Conservation (phyloP, 805 yeast genomes). For the Barnettozyma vustinii region DNA sequence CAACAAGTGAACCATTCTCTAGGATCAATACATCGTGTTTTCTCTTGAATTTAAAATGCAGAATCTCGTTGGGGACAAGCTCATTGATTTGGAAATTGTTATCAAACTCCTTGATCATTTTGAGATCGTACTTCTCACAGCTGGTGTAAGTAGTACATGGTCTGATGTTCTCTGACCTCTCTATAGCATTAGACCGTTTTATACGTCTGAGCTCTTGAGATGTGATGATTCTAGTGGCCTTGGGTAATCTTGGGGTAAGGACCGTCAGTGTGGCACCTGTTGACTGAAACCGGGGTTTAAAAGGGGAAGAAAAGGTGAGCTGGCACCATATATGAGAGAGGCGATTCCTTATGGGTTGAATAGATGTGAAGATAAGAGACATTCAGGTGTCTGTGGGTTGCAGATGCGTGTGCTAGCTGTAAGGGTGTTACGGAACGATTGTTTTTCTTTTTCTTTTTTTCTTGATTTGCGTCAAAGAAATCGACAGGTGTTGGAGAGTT, state of each 20-base stretch:
- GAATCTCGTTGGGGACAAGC: slow-evolving; percentile 65
- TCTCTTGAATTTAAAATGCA: slow-evolving; percentile 42
- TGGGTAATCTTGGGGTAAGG: slow-evolving; percentile 7
- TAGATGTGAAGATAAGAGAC: neutral
- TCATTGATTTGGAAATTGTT: slow-evolving; percentile 28
- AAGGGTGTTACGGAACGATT: neutral
- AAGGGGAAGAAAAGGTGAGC: neutral
- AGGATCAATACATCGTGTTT: slow-evolving; percentile 59
- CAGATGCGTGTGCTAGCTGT: neutral
- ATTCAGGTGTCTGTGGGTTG: neutral
- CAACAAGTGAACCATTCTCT: slow-evolving; percentile 73
- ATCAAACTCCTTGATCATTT: slow-evolving; percentile 29
- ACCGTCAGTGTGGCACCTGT: neutral
- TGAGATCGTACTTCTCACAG: slow-evolving; percentile 66
- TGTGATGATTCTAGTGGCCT: slow-evolving; percentile 10
- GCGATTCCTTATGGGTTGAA: neutral
- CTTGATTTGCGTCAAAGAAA: too few species aligned
- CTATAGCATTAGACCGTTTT: slow-evolving; percentile 1
- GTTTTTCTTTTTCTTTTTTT: too few species aligned
- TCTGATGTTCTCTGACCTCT: slow-evolving; percentile 7
- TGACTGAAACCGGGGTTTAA: neutral
- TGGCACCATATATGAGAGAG: neutral
- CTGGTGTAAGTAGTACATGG: slow-evolving; percentile 69
- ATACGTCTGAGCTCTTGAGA: slow-evolving; percentile 15
- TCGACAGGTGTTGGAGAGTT: too few species aligned